These are phyloP conservation scores for Westerdykella sp. DNA, from an alignment of 2,329 filamentous ascomycete species.

Conservation along the genomic window DNA sequence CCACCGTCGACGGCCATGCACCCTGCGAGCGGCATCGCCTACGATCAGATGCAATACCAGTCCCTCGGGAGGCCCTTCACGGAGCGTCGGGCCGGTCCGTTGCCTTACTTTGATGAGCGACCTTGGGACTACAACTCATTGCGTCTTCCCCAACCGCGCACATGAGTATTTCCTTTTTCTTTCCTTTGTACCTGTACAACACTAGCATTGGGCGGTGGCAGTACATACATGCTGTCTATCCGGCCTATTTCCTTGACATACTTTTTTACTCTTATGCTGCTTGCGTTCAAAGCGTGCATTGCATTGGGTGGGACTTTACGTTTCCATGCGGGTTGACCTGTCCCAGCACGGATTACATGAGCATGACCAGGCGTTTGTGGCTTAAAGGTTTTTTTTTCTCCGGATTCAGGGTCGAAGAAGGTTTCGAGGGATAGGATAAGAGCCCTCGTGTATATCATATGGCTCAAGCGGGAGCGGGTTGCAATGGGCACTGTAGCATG, in stretches of 20 bases:
- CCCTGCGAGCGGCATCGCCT: constrained; percentile 39
- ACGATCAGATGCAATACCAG: constrained; percentile 49
- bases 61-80: constrained; percentile 43
- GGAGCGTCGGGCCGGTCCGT: constrained; percentile 39
- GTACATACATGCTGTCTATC: background rate
- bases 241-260: constrained; percentile 3
- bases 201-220: background rate
- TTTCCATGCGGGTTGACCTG: constrained; percentile 12
- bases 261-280: constrained; percentile 10
- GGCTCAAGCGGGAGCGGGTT: no score
- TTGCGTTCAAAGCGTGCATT: constrained; percentile 36
- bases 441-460: no score
- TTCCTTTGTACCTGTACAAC: background rate
- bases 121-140: constrained; percentile 38
- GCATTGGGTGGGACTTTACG: constrained; percentile 19
- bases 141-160: constrained; percentile 31
- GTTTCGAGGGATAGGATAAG: no score
- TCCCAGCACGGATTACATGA: background rate
- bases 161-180: background rate
- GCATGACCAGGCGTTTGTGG: no score
- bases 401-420: no score
- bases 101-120: constrained; percentile 40
- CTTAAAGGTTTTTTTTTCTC: no score
- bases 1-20: constrained; percentile 75
- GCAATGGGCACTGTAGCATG: no score